Evolutionary conservation across 306 rosid species (phyloP), one percentile per base, ranked within the genome.

Genomic region (Prunus persica): DNA sequence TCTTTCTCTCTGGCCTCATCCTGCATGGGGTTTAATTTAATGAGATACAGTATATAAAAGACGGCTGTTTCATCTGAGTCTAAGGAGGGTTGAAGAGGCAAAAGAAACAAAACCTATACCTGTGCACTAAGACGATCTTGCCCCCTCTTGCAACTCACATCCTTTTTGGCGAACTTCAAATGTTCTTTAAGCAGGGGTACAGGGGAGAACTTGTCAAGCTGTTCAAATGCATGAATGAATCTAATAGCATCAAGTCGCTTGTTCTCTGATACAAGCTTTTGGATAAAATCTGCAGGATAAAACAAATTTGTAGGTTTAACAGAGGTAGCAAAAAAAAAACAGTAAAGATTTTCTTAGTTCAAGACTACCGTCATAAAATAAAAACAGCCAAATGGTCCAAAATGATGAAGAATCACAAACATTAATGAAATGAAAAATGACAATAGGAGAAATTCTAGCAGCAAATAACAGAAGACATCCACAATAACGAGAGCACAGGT

Each of bases 171-270:
- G 1, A 60, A 69, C 14, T 76, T 72, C 73, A 83, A 61, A 71
- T 80, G 82, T 54, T 54, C 77, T 67, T 60, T 56, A 55, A 83
- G 84, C 56, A 80, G 43, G 69, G 84, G 82, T 38, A 76, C 81
- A 19, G 87, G 87, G 34, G 87, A 79, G 70, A 83, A 83, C 76
- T 80, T 73, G 50, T 72, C 73, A 62, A 67, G 65, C 76, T 67
- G 50, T 67, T 77, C 66, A 22, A 50, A 76, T 32, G 84, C 84
- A 68, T 50, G 63, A 64, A 77, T 80, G 69, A 85, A 85, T 76
- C 73, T 68, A 27, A 82, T 18, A 41, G 89, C 89, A 0, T 76
- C 86, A 41, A 74, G 54, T 34, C 52, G 19, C 75, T 76, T 79
- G n/a, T 82, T 70, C 79, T 56, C 67, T 41, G 84, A 79, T 64